Conservation (phyloP, 1,284 basidiomycete genomes). For the Tilletia caries region DNA sequence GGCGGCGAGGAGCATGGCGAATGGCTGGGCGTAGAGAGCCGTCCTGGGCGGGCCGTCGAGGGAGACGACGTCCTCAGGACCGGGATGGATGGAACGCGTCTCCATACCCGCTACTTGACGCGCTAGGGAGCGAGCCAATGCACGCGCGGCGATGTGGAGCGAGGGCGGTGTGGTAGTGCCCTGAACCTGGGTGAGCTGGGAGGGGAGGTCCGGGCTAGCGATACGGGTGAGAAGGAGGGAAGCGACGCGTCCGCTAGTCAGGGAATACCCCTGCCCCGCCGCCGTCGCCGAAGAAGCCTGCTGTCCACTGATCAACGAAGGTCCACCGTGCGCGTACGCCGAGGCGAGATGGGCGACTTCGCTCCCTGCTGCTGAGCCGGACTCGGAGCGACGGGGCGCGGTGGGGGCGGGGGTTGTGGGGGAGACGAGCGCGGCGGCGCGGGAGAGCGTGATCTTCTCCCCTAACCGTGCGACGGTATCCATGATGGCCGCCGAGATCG, state of each 20-base stretch:
- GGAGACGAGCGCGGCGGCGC: slow-evolving; percentile 69
- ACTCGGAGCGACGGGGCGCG: slow-evolving; percentile 17
- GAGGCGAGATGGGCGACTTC: slow-evolving; percentile 65
- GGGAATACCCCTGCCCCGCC: slow-evolving; percentile 25
- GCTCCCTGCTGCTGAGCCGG: slow-evolving; percentile 12
- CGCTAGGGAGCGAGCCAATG: slow-evolving; percentile 72
- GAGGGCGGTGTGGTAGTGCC: slow-evolving; percentile 30
- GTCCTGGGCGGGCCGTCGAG: slow-evolving; percentile 59
- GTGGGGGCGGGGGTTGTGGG: slow-evolving; percentile 49
- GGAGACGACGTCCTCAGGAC: slow-evolving; percentile 15
- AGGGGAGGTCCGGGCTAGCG: slow-evolving; percentile 22
- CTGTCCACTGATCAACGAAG: slow-evolving; percentile 56
- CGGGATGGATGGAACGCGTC: slow-evolving; percentile 62
- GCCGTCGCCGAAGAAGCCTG: slow-evolving; percentile 65
- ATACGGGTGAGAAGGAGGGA: slow-evolving; percentile 35
- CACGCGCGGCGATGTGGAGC: slow-evolving; percentile 61
- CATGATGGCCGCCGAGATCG: slow-evolving; percentile 72
- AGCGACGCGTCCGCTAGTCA: slow-evolving; percentile 35
- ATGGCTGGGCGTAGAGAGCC: slow-evolving; percentile 74
- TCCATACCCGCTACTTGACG: slow-evolving; percentile 83
- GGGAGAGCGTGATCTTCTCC: slow-evolving; percentile 77
- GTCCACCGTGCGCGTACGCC: slow-evolving; percentile 71
- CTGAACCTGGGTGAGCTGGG: slow-evolving; percentile 21
- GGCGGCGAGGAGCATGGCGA: slow-evolving; percentile 65
- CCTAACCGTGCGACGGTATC: slow-evolving; percentile 79